Base-by-base conservation (phyloP, 2,329 filamentous ascomycete genomes). In the Botrytis sinoallii region DNA sequence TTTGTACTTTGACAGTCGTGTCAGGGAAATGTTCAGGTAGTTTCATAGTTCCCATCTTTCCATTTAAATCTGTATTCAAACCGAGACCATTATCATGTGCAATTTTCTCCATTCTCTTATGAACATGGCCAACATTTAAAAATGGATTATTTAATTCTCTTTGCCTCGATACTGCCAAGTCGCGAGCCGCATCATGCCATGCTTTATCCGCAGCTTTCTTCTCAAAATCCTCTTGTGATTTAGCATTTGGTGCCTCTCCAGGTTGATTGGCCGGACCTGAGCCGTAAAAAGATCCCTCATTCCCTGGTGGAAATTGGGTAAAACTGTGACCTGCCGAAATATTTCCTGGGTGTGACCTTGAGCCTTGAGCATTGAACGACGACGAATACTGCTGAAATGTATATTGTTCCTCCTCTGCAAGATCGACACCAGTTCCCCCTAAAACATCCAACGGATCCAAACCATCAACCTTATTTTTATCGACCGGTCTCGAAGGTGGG, bases 351-450 rank as follows among this genome's bases (percentile, higher is more conserved):
- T 83, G 83, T 18, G 85, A 84, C 18, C 81, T 79, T 70, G 83
- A 82, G 22, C 83, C 81, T 71, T 83, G 84, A 35, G 83, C 79
- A 72, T 85, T 84, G 74, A 85, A 86, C 14, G 86, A 86, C 71
- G 85, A 83, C 63, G 88, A 87, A 80, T 90, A 91, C 73, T 90
- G 85, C 74, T 89, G 90, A 63, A 93, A 91, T 82, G 96, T 86
- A 77, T 90, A 93, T 78, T 94, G 93, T 80, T 97, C 93, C 82
- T 97, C 95, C 76, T 94, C 94, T 74, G 92, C 90, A 65, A 97
- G 83, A 84, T 97, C 93, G 76, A 98, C 94, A 68, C 94, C 94
- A 25, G 94, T 95, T 29, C 92, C 93, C 29, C 91, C 91, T 72
- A 97, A 83, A 69, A 94, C 92, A 83, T 98, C 95, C 77, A 92